phyloP scores from a whole-genome alignment of 441 rosid species.

The Cnidoscolus chayamansa region DNA sequence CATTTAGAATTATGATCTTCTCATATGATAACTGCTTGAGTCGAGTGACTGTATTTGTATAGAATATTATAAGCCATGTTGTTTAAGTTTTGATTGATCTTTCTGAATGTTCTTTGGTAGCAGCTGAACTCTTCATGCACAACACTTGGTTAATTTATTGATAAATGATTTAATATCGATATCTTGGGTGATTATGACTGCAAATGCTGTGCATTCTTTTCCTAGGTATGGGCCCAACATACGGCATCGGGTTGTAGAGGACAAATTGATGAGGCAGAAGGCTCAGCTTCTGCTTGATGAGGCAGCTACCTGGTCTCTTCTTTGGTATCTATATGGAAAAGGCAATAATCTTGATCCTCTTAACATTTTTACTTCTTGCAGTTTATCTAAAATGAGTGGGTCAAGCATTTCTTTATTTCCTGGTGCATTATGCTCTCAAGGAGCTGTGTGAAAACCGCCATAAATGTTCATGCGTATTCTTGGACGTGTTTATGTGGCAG shows the following conservation, averaged over 20 bases:
- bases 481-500: background rate
- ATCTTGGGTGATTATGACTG: slow-evolving; percentile 17
- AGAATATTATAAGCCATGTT: background rate
- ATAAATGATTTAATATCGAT: background rate
- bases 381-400: background rate
- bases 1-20: background rate
- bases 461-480: background rate
- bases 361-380: background rate
- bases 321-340: slow-evolving; percentile 97
- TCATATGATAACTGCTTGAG: background rate
- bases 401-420: background rate
- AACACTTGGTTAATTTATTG: background rate
- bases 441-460: background rate
- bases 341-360: slow-evolving; percentile 50
- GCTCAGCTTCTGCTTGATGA: slow-evolving; percentile 92
- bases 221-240: slow-evolving; percentile 67
- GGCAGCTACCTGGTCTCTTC: slow-evolving; percentile 98
- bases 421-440: background rate
- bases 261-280: slow-evolving; percentile 91
- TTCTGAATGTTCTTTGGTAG: background rate
- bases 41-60: background rate
- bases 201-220: slow-evolving; percentile 18
- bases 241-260: slow-evolving; percentile 79
- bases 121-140: background rate
- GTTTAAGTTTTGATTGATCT: background rate